Evolutionary conservation across 306 rosid genomes (phyloP), one percentile per base, ranked within the genome.

Genomic region (Elaeagnus macrophylla): DNA sequence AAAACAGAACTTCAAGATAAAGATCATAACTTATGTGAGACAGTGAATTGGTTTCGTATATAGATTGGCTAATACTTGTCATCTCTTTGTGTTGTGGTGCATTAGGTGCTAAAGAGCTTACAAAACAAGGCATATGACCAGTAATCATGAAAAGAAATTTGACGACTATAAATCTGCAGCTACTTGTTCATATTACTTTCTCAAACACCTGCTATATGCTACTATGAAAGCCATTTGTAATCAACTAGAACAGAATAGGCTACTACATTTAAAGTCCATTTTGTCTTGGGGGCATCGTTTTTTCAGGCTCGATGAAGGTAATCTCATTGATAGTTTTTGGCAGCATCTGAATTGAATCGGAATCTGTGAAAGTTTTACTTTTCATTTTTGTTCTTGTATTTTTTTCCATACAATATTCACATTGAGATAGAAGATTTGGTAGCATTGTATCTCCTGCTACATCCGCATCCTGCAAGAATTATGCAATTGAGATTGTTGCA

Each of bases 41-140:
- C 32, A 25, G n/a, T n/a, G n/a, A 44, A 25, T 40, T 18, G 42
- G 36, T 53, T 65, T 5, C 3, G 44, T 15, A 17, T 10, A 6
- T 39, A 16, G 8, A 7, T 37, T 25, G 57, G 15, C 57, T 51
- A 39, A 51, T 42, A 57, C 39, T 56, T 39, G 46, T 9, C 12
- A 52, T 39, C 7, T 0, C 48, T 60, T 47, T 61, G 2, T 18
- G 14, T 14, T 71, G 62, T 66, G 64, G 14, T 69, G 53, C 57
- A 65, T 10, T 84, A 87, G 95, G 70, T 67, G 95, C 77, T 37
- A 41, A 59, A 38, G 89, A 83, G 35, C 70, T 81, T 16, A 66
- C 51, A 57, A 74, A 68, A 59, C 65, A 57, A 62, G 89, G 86
- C 55, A 64, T 77, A 51, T 83, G 80, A 84, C 51, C 7, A 1